Base-by-base conservation (phyloP, 2,329 filamentous ascomycete species). In the Neonectria hederae region DNA sequence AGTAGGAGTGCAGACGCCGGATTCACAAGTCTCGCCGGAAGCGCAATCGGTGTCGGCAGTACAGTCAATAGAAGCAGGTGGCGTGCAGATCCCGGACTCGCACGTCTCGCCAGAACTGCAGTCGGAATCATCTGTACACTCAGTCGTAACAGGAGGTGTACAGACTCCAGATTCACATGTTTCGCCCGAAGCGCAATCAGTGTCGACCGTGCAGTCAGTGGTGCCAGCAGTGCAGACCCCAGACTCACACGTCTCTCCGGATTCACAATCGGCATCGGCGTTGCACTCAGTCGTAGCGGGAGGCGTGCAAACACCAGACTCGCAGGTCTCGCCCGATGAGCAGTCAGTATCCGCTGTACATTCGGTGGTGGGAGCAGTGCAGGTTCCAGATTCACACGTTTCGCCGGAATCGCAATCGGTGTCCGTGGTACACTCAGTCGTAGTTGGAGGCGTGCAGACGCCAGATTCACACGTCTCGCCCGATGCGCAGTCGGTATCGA, bases 1-100 rank as follows among this genome's bases (percentile, higher is more conserved):
- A 19, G 38, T 19, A 10, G 46, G 43, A n/a, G 19, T 19, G n/a
- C 59, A 62, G 3, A 26, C 43, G n/a, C 59, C 59, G n/a, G 46
- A 49, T 17, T 19, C 17, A 11, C 46, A 49, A 4, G 46, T 30
- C 24, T 49, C 7, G 3, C 24, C 24, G 5, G 26, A n/a, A 2
- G 17, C 4, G 24, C 46, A 49, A 17, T 11, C 24, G 6, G 46
- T 5, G 8, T 17, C 14, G 7, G 14, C 32, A 0, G 24, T 28
- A 9, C 57, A 60, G 3, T 40, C 24, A 6, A 45, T 40, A 45
- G 54, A 46, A 21, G 22, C 40, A 1, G 35, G 35, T 5, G 35
- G 32, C 11, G 13, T 38, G 17, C 46, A 49, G 17, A 26, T n/a
- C 3, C 46, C 46, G 3, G 46, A 30, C 3, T 19, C 14, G 10